Evolutionary conservation across 2,329 filamentous ascomycete species (phyloP).

Genomic region (Ceratocystis variospora): DNA sequence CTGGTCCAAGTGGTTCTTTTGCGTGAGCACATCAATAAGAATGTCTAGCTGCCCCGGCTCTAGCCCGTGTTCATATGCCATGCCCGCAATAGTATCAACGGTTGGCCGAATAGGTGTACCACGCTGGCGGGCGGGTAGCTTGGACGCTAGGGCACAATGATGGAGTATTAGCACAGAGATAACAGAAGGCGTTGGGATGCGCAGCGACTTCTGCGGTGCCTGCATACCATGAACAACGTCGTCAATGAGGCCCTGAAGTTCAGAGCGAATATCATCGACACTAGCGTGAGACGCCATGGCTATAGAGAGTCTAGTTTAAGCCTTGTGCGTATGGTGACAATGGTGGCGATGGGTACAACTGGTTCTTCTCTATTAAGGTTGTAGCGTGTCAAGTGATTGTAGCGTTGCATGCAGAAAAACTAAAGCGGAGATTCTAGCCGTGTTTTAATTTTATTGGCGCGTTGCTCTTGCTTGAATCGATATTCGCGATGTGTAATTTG

Average conservation of each 20-base stretch:
- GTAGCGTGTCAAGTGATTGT: neutral
- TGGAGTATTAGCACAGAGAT: neutral
- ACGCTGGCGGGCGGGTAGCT: slow-evolving; percentile 52
- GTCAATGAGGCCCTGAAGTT: slow-evolving; percentile 27
- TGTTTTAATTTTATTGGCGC: neutral
- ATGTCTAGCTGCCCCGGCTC: slow-evolving; percentile 43
- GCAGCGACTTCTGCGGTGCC: neutral
- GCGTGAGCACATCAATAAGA: slow-evolving; percentile 53
- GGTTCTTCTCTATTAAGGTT: neutral
- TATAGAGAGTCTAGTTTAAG: neutral
- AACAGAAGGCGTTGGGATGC: neutral
- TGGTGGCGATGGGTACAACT: neutral
- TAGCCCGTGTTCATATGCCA: slow-evolving; percentile 56
- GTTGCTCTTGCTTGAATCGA: neutral
- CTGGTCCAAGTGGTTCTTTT: slow-evolving; percentile 59
- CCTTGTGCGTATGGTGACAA: neutral
- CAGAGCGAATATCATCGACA: slow-evolving; percentile 23
- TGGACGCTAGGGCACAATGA: slow-evolving; percentile 35
- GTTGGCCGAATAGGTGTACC: slow-evolving; percentile 46
- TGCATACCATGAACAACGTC: slow-evolving; percentile 26
- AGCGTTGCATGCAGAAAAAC: neutral
- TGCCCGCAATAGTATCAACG: slow-evolving; percentile 47
- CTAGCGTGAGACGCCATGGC: slow-evolving; percentile 21
- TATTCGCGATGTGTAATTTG: slow-evolving; percentile 1
- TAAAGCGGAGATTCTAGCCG: neutral